Conservation (phyloP, 2,329 filamentous ascomycete genomes). For the Fusarium pseudocircinatum region DNA sequence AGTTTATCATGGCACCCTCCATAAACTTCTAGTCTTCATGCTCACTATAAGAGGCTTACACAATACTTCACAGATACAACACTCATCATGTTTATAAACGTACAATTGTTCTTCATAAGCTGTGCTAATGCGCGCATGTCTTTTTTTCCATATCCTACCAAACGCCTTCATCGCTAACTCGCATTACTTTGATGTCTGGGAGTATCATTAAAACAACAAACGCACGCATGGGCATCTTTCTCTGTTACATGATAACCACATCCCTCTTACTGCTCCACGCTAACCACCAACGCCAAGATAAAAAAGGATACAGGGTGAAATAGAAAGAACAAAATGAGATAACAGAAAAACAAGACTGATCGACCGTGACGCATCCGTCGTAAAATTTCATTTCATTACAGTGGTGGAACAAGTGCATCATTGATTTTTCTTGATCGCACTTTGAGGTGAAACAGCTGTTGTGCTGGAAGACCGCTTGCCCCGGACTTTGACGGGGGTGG, state of each 20-base stretch:
- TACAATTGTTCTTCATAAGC: slow-evolving; percentile 22
- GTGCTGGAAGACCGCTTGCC: slow-evolving; percentile 22
- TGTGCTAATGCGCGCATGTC: slow-evolving; percentile 9
- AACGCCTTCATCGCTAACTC: slow-evolving; percentile 36
- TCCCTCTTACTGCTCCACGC: slow-evolving; percentile 19
- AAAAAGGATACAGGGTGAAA: slow-evolving; percentile 11
- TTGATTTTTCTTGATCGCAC: slow-evolving; percentile 1
- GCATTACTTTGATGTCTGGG: slow-evolving; percentile 13
- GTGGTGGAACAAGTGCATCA: slow-evolving; percentile 24
- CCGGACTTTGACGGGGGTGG: slow-evolving; percentile 27
- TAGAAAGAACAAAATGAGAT: background rate
- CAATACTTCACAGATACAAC: background rate
- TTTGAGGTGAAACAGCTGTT: background rate
- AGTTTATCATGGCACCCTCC: too few species aligned
- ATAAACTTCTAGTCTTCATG: background rate
- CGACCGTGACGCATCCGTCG: slow-evolving; percentile 32
- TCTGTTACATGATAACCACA: slow-evolving; percentile 10
- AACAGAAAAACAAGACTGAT: slow-evolving; percentile 8
- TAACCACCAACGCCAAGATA: slow-evolving; percentile 41
- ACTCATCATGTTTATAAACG: background rate
- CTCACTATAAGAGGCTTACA: accelerated
- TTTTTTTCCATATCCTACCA: slow-evolving; percentile 28
- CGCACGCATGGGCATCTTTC: background rate
- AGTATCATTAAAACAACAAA: slow-evolving; percentile 9
- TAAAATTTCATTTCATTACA: slow-evolving; percentile 40